These are phyloP conservation scores for Hortaea sp. DNA, from an alignment of 2,329 filamentous ascomycete genomes.

Conservation along the genomic window DNA sequence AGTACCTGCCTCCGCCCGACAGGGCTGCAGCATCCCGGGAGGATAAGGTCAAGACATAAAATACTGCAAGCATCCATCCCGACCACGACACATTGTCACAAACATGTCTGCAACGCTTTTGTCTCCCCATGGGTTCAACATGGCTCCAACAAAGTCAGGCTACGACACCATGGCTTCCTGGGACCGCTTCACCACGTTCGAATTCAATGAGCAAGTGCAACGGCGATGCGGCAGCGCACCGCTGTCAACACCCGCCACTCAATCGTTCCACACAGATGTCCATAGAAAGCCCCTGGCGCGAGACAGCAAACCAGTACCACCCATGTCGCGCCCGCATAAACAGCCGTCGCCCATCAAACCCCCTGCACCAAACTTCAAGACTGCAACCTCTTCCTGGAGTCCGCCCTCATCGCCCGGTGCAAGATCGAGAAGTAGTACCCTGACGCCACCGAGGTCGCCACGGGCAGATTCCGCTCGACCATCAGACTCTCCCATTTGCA, in stretches of 20 bases:
- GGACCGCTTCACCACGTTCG: conserved; percentile 6
- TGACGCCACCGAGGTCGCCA: conserved; percentile 8
- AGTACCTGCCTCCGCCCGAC: no score
- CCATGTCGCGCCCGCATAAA: neutral
- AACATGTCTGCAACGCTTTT: neutral
- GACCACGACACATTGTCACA: neutral
- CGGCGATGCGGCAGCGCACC: conserved; percentile 5
- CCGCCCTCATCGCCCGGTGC: conserved; percentile 20
- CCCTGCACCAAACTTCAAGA: conserved; percentile 11
- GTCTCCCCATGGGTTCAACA: neutral
- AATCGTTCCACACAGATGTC: conserved; percentile 7
- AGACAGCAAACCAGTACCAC: neutral
- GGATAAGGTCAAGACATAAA: neutral
- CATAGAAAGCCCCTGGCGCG: neutral
- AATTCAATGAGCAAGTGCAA: conserved; percentile 10
- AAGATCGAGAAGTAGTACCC: conserved; percentile 4
- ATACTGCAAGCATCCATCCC: neutral
- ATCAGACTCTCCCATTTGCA: neutral
- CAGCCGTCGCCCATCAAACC: conserved; percentile 8
- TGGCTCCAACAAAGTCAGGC: conserved; percentile 6
- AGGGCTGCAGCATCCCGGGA: no score
- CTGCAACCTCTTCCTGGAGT: conserved; percentile 21
- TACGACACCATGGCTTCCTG: conserved; percentile 17
- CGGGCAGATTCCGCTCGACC: conserved; percentile 1
- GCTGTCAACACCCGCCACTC: neutral